phyloP scores from a whole-genome alignment of 495 filamentous ascomycete species.

The Cladorrhinum samala region DNA sequence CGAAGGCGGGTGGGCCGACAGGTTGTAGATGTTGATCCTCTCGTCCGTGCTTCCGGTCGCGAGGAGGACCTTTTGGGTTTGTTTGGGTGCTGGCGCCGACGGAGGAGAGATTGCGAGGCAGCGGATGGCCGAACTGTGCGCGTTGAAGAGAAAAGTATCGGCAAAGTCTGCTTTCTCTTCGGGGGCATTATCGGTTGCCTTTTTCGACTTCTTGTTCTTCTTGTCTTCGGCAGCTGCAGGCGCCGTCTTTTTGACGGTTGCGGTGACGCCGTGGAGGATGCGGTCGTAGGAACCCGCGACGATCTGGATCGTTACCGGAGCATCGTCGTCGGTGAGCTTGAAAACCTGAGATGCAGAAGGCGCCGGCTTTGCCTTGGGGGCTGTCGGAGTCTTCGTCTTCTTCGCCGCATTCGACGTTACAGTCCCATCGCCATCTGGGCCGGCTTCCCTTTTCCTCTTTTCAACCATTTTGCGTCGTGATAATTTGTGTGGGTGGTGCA shows the following conservation, averaged over 20 bases:
- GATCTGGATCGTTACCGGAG: slow-evolving; percentile 66
- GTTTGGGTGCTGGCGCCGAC: slow-evolving; percentile 50
- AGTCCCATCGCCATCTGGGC: slow-evolving; percentile 14
- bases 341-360: slow-evolving; percentile 12
- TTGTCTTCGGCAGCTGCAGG: not conserved
- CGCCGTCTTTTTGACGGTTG: slow-evolving; percentile 47
- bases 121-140: slow-evolving; percentile 83
- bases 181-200: not conserved
- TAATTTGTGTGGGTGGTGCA: not conserved
- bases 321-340: slow-evolving; percentile 20
- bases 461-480: slow-evolving; percentile 44
- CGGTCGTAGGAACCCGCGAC: slow-evolving; percentile 93
- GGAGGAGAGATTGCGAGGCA: slow-evolving; percentile 82
- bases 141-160: slow-evolving; percentile 94
- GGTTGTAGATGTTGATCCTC: slow-evolving; percentile 86
- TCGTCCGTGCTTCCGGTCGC: slow-evolving; percentile 90
- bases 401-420: slow-evolving; percentile 25
- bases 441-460: slow-evolving; percentile 66
- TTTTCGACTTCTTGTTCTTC: slow-evolving; percentile 15
- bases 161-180: slow-evolving; percentile 58
- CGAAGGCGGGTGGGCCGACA: slow-evolving; percentile 66
- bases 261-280: slow-evolving; percentile 85
- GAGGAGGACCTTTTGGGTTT: slow-evolving; percentile 67
- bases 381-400: slow-evolving; percentile 30
- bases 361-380: slow-evolving; percentile 8